Evolutionary conservation across 352 stramenopile species (phyloP).

Genomic region (Phytophthora kernoviae): DNA sequence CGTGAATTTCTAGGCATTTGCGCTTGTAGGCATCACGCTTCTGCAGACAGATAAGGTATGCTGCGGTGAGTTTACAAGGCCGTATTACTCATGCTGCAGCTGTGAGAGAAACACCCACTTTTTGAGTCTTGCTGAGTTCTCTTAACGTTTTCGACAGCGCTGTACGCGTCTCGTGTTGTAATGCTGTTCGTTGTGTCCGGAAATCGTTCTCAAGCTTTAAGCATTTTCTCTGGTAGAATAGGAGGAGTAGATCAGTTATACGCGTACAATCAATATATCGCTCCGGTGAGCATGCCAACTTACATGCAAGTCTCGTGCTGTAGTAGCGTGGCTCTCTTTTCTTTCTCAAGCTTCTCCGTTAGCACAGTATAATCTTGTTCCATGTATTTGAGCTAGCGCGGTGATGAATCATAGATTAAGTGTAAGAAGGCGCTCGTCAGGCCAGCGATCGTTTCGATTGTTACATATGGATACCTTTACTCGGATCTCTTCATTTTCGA

Average conservation of each 20-base stretch:
- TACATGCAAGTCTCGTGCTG: conserved; percentile 57
- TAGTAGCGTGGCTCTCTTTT: conserved; percentile 48
- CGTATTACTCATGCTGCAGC: too few relatives aligned
- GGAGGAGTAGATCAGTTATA: conserved; percentile 1
- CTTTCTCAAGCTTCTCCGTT: conserved; percentile 61
- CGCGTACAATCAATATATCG: not conserved
- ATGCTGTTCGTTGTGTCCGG: conserved; percentile 30
- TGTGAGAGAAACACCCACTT: conserved; percentile 33
- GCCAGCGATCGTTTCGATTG: not conserved
- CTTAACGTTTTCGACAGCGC: conserved; percentile 63
- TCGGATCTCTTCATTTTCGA: conserved; percentile 70
- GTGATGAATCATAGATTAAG: not conserved
- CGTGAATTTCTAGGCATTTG: conserved; percentile 83
- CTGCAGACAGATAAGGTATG: conserved; percentile 20
- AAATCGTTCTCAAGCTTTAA: conserved; percentile 46
- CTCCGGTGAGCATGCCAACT: not conserved
- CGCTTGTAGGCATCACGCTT: conserved; percentile 85
- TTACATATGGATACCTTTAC: conserved; percentile 64
- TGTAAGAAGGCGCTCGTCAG: not conserved
- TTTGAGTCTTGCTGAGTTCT: conserved; percentile 68
- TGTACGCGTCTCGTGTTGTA: conserved; percentile 62
- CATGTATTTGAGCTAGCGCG: conserved; percentile 62
- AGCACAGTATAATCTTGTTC: conserved; percentile 65
- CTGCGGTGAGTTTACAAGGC: not conserved
- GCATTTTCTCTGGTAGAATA: conserved; percentile 44